Evolutionary conservation across 177 flowering plant species (phyloP).

Genomic region (Vitis hybrid): DNA sequence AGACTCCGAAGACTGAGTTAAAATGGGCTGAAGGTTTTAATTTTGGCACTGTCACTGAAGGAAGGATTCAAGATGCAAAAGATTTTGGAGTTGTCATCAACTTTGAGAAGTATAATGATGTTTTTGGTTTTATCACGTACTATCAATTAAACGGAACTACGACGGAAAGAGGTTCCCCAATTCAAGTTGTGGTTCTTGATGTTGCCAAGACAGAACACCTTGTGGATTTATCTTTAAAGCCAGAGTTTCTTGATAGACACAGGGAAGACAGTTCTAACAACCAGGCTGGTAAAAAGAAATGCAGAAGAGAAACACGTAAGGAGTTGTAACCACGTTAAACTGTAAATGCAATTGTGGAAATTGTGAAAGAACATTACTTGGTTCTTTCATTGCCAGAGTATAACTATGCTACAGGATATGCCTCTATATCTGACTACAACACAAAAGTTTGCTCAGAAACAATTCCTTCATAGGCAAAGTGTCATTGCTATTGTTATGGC

Average conservation of each 20-base stretch:
- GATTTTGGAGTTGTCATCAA: slow-evolving; percentile 77
- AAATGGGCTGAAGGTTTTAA: slow-evolving; percentile 58
- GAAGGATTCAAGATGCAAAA: slow-evolving; percentile 61
- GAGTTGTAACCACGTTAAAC: slow-evolving; percentile 64
- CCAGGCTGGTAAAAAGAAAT: slow-evolving; percentile 60
- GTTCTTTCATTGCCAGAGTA: slow-evolving; percentile 79
- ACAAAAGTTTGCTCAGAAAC: slow-evolving; percentile 57
- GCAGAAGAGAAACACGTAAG: slow-evolving; percentile 47
- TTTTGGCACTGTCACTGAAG: slow-evolving; percentile 62
- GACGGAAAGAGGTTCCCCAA: slow-evolving; percentile 45
- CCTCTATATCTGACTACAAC: slow-evolving; percentile 73
- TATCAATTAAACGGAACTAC: slow-evolving; percentile 59
- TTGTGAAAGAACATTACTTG: slow-evolving; percentile 88
- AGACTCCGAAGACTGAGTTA: slow-evolving; percentile 32
- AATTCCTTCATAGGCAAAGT: slow-evolving; percentile 68
- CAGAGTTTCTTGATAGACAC: slow-evolving; percentile 34
- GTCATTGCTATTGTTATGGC: slow-evolving; percentile 73
- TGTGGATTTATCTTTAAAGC: slow-evolving; percentile 87
- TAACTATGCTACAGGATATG: slow-evolving; percentile 68
- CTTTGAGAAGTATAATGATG: slow-evolving; percentile 58
- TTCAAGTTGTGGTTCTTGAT: slow-evolving; percentile 82
- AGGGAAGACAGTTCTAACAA: slow-evolving; percentile 21
- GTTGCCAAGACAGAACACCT: slow-evolving; percentile 64
- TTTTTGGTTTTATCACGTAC: slow-evolving; percentile 77
- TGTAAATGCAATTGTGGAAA: slow-evolving; percentile 81